A percentile compares a stretch with the other conserved stretches of the same genome.
These are phyloP conservation scores for Acidomyces sp. DNA, from an alignment of 495 filamentous ascomycete genomes.

Conservation along the genomic window DNA sequence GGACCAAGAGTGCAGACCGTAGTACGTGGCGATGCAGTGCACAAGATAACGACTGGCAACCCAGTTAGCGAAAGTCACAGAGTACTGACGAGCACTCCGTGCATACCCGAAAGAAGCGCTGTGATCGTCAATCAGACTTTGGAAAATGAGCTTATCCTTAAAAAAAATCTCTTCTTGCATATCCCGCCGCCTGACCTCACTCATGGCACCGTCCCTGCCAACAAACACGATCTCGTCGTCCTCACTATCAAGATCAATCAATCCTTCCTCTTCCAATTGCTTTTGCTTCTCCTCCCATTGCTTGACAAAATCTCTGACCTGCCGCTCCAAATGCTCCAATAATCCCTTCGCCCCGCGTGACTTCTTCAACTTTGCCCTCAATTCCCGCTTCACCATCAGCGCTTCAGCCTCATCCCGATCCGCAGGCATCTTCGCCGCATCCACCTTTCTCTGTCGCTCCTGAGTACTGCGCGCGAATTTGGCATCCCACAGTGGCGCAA, in stretches of 20 bases:
- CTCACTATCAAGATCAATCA: slow-evolving; percentile 43
- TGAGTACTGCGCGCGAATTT: slow-evolving; percentile 36
- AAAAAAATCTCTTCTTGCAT: slow-evolving; percentile 39
- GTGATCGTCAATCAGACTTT: slow-evolving; percentile 57
- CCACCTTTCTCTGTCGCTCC: slow-evolving; percentile 20
- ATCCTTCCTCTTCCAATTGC: slow-evolving; percentile 35
- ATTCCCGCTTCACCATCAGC: slow-evolving; percentile 46
- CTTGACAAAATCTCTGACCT: slow-evolving; percentile 27
- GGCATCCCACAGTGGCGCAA: slow-evolving; percentile 75
- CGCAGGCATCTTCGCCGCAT: slow-evolving; percentile 28
- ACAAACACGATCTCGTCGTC: slow-evolving; percentile 94
- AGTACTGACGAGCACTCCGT: not conserved
- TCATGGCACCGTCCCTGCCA: slow-evolving; percentile 61
- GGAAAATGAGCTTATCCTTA: slow-evolving; percentile 66
- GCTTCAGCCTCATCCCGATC: slow-evolving; percentile 28
- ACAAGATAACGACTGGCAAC: slow-evolving; percentile 72
- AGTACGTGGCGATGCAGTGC: slow-evolving; percentile 83
- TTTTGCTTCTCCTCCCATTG: slow-evolving; percentile 24
- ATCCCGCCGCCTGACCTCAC: slow-evolving; percentile 34
- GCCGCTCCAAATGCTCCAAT: slow-evolving; percentile 27
- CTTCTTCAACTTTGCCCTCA: slow-evolving; percentile 54
- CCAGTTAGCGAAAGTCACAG: slow-evolving; percentile 1
- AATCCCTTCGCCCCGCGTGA: slow-evolving; percentile 45
- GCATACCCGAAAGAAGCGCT: slow-evolving; percentile 72
- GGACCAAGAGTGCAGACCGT: slow-evolving; percentile 76